Evolutionary conservation across 495 filamentous ascomycete genomes (phyloP).

Genomic region (Aspergillus avenaceus): DNA sequence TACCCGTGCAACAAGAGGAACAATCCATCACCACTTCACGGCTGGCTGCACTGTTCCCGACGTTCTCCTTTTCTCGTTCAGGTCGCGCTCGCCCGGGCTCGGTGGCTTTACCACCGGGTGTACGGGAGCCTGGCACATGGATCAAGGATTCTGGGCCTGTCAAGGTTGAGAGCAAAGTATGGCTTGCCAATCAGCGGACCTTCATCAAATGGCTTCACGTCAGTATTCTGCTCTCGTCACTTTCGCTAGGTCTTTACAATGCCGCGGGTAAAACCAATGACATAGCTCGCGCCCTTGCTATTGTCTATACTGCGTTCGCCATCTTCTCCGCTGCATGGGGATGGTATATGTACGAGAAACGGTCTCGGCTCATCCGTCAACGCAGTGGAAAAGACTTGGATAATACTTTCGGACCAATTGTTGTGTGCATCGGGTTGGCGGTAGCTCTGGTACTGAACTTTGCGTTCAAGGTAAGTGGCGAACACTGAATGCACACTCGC

Average conservation of each 20-base stretch:
- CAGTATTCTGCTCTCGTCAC: constrained; percentile 72
- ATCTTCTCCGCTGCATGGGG: constrained; percentile 84
- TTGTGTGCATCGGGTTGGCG: constrained; percentile 76
- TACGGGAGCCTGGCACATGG: constrained; percentile 75
- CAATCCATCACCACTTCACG: constrained; percentile 31
- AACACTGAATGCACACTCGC: not conserved
- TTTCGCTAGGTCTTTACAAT: constrained; percentile 83
- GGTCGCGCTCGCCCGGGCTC: constrained; percentile 48
- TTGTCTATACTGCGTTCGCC: constrained; percentile 79
- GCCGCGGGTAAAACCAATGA: constrained; percentile 69
- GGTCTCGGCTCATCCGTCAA: constrained; percentile 72
- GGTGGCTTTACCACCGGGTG: constrained; percentile 68
- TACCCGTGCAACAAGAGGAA: constrained; percentile 11
- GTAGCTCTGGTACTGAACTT: constrained; percentile 84
- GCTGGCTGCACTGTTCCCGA: constrained; percentile 60
- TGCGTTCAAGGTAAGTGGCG: constrained; percentile 60
- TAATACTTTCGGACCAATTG: constrained; percentile 74
- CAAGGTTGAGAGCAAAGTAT: constrained; percentile 93
- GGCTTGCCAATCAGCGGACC: constrained; percentile 96
- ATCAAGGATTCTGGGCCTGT: constrained; percentile 92
- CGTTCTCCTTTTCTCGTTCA: constrained; percentile 70
- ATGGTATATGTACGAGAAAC: constrained; percentile 71
- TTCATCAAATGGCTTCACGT: constrained; percentile 99
- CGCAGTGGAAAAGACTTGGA: constrained; percentile 92
- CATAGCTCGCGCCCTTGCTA: constrained; percentile 68